Evolutionary conservation across 2,329 filamentous ascomycete genomes (phyloP).

Genomic region (Talaromyces sp.): DNA sequence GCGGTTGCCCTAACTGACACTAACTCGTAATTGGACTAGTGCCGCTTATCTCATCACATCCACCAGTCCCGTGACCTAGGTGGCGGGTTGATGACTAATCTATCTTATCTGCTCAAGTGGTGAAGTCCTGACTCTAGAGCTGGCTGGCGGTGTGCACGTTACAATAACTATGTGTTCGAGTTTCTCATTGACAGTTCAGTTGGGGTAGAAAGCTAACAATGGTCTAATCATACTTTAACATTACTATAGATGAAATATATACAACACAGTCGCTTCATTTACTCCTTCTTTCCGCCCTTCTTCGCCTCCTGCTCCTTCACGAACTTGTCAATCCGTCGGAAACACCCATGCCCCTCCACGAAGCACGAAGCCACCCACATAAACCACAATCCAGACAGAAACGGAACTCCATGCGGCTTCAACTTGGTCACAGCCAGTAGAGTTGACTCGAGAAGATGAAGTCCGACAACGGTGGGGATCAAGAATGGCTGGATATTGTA

Average conservation of each 20-base stretch:
- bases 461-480: slow-evolving; percentile 59
- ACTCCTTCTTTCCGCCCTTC: slow-evolving; percentile 30
- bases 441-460: slow-evolving; percentile 68
- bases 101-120: too few relatives aligned
- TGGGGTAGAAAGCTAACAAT: too few relatives aligned
- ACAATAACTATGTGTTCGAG: too few relatives aligned
- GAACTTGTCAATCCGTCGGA: slow-evolving; percentile 49
- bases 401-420: slow-evolving; percentile 55
- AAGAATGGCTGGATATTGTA: slow-evolving; percentile 62
- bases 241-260: background rate
- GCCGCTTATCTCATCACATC: background rate
- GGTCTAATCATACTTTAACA: too few relatives aligned
- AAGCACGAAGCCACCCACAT: slow-evolving; percentile 56
- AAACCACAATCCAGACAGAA: slow-evolving; percentile 55
- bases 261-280: background rate
- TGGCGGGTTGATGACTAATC: slow-evolving; percentile 14
- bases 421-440: slow-evolving; percentile 51
- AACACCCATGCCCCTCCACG: slow-evolving; percentile 57
- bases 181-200: background rate
- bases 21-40: slow-evolving; percentile 32
- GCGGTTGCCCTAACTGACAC: slow-evolving; percentile 45
- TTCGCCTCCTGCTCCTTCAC: slow-evolving; percentile 45
- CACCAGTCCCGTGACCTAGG: slow-evolving; percentile 26
- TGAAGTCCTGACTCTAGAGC: too few relatives aligned
- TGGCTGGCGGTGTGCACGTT: too few relatives aligned